Percentiles rank a stretch among this genome's conserved stretches.
Conservation (phyloP, 495 filamentous ascomycete species). For the Emericellopsis terricola region DNA sequence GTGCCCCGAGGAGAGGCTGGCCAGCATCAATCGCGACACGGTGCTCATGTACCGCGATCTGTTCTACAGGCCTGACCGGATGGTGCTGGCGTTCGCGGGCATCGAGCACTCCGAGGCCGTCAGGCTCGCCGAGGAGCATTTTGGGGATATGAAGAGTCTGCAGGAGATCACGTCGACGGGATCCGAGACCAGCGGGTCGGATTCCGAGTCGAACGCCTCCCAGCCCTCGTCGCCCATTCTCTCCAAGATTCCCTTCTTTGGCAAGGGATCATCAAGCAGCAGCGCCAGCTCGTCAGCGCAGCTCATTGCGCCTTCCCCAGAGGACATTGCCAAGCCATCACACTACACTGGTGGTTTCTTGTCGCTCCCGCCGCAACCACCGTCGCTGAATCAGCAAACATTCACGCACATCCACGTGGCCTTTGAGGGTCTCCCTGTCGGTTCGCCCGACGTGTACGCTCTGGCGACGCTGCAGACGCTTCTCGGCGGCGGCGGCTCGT, state of each 20-base stretch:
- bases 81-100: slow-evolving; percentile 90
- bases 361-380: slow-evolving; percentile 60
- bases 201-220: slow-evolving; percentile 7
- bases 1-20: slow-evolving; percentile 71
- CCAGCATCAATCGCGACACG: slow-evolving; percentile 51
- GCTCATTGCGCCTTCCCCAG: slow-evolving; percentile 17
- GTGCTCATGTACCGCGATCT: slow-evolving; percentile 64
- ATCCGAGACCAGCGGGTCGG: slow-evolving; percentile 13
- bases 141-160: slow-evolving; percentile 73
- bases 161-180: slow-evolving; percentile 37
- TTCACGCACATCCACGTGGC: slow-evolving; percentile 86
- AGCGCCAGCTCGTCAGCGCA: slow-evolving; percentile 38
- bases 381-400: slow-evolving; percentile 53
- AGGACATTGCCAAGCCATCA: slow-evolving; percentile 45
- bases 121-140: slow-evolving; percentile 61
- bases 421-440: slow-evolving; percentile 88
- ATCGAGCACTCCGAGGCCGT: slow-evolving; percentile 71
- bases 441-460: slow-evolving; percentile 83
- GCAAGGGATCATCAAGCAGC: slow-evolving; percentile 65
- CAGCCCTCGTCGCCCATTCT: slow-evolving; percentile 39
- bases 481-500: slow-evolving; percentile 88
- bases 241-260: slow-evolving; percentile 82
- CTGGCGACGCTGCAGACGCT: slow-evolving; percentile 93
- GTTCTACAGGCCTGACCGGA: slow-evolving; percentile 77
- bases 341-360: slow-evolving; percentile 92